Base-by-base conservation (phyloP, 108 stramenopile genomes). In the Pinguiococcus pyrenoidosus region DNA sequence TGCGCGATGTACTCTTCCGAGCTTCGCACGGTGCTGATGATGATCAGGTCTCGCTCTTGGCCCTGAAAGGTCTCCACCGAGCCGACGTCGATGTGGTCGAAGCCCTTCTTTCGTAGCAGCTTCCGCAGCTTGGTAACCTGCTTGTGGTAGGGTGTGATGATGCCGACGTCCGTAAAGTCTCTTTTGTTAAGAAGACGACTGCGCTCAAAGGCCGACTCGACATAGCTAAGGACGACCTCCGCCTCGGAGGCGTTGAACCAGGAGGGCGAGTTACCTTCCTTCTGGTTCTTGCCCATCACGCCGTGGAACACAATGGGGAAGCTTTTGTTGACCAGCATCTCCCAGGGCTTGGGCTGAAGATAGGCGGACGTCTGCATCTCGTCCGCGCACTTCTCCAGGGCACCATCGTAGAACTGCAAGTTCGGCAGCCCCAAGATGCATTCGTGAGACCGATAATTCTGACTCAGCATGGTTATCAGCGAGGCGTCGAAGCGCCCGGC, bases 191-290 rank as follows among this genome's bases (percentile, higher is more conserved):
- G 39, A 3, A 21, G 39, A 10, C 5, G 4, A 21, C 39, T 3
- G 39, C 20, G 4, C 39, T 6, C 39, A 3, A 22, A 13, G 8
- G n/a, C 7, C 39, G 21, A 6, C 39, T 3, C 21, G n/a, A 7
- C 39, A 13, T 40, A 40, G 5, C 39, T 3, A 5, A 13, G 5
- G 8, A 40, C 39, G 8, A 7, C 39, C 5, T 40, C 39, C 21
- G 39, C 39, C 39, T 40, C 39, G 5, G 39, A 5, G 39, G n/a
- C n/a, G 39, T 7, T 40, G 7, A 40, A 40, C 39, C 39, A 40
- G 39, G 8, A 10, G 39, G 39, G 39, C 5, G 5, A 6, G n/a
- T 13, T 3, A 7, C 39, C 39, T 13, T 40, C 39, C 5, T 13
- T 3, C 39, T 6, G 3, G 8, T 40, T 13, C 39, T 5, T 13